phyloP scores from a whole-genome alignment of 2,329 filamentous ascomycete species.

The Aspergillus clavatus region DNA sequence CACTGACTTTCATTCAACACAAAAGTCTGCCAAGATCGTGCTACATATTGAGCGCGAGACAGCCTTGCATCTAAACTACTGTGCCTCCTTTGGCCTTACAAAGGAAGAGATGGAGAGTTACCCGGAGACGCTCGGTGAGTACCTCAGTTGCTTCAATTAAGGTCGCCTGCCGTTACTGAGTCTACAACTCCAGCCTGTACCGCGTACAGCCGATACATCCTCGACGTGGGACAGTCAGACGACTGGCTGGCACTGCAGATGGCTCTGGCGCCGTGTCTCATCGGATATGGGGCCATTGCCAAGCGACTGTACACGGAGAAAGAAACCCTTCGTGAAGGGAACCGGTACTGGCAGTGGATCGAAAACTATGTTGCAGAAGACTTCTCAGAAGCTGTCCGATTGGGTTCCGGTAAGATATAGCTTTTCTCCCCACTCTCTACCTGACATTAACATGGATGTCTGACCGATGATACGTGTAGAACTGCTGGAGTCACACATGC shows the following conservation, averaged over 20 bases:
- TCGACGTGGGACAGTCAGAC: conserved; percentile 81
- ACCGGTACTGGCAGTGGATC: conserved; percentile 86
- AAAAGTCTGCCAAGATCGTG: conserved; percentile 65
- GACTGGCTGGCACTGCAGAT: conserved; percentile 86
- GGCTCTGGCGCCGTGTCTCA: conserved; percentile 75
- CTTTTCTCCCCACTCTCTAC: background rate
- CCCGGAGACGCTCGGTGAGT: conserved; percentile 67
- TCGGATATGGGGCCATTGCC: conserved; percentile 83
- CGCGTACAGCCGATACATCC: conserved; percentile 78
- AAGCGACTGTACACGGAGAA: conserved; percentile 61
- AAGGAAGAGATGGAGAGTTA: conserved; percentile 66
- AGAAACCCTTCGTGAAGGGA: conserved; percentile 57
- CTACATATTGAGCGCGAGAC: conserved; percentile 75
- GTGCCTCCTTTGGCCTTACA: conserved; percentile 71
- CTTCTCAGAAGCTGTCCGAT: conserved; percentile 66
- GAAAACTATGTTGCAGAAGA: conserved; percentile 80
- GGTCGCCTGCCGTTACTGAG: conserved; percentile 5
- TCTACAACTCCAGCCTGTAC: conserved; percentile 57
- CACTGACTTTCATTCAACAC: conserved; percentile 2
- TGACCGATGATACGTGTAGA: conserved; percentile 41
- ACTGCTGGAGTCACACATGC: conserved; percentile 69
- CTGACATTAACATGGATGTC: background rate
- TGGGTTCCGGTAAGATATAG: conserved; percentile 57
- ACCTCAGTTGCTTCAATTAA: background rate
- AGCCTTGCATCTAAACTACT: conserved; percentile 75